These are phyloP conservation scores for Phlegmacium glaucopus DNA, from an alignment of 768 basidiomycete genomes.

Conservation along the genomic window DNA sequence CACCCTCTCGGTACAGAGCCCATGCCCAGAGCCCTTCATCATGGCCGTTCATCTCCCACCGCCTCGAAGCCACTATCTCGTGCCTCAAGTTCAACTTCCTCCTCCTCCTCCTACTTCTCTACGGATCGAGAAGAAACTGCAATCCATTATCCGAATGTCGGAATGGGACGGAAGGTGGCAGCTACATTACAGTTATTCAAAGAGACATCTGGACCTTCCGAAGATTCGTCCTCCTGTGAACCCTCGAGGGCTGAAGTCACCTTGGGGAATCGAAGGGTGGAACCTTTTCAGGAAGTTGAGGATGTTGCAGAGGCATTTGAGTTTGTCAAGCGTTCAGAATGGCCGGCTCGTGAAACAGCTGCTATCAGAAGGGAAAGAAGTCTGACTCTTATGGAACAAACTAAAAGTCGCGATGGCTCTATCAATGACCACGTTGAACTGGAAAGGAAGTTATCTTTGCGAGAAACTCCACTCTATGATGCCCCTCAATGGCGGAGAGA, in stretches of 20 bases:
- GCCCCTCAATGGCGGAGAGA: conserved; percentile 59
- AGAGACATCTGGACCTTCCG: conserved; percentile 51
- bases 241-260: conserved; percentile 26
- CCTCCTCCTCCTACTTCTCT: conserved; percentile 27
- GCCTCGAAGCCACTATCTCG: conserved; percentile 29
- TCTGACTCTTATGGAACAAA: conserved; percentile 52
- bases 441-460: conserved; percentile 32
- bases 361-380: conserved; percentile 70
- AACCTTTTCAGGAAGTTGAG: conserved; percentile 41
- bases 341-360: conserved; percentile 78
- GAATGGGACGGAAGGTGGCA: conserved; percentile 80
- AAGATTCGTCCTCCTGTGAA: conserved; percentile 29
- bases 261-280: conserved; percentile 23
- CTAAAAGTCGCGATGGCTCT: conserved; percentile 48
- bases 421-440: conserved; percentile 25
- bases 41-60: conserved; percentile 26
- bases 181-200: conserved; percentile 81
- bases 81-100: conserved; percentile 31
- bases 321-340: conserved; percentile 82
- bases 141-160: conserved; percentile 31
- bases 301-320: conserved; percentile 70
- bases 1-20: conserved; percentile 28
- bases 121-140: conserved; percentile 26
- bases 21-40: conserved; percentile 21
- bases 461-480: conserved; percentile 44